Percentiles rank a stretch among this genome's conserved stretches.
Evolutionary conservation across 1,139 yeast species (phyloP).

Genomic region (Magnusiomyces ingens): DNA sequence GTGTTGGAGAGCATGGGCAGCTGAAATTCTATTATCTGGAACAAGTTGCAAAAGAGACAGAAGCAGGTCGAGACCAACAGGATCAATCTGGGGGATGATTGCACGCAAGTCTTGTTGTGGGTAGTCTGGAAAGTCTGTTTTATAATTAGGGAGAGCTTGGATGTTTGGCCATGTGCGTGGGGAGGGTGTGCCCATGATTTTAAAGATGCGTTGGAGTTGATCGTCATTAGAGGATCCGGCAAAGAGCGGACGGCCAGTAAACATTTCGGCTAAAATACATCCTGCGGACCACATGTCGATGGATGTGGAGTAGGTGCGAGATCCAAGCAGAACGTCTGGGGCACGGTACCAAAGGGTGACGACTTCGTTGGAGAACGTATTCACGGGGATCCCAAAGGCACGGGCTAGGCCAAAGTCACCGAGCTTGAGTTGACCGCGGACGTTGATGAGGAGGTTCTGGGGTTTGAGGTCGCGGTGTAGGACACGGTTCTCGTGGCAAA

Average conservation of each 20-base stretch:
- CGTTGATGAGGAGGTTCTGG: conserved; percentile 80
- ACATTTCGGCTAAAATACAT: conserved; percentile 96
- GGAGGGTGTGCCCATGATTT: conserved; percentile 93
- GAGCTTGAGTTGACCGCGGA: conserved; percentile 82
- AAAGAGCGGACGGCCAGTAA: conserved; percentile 93
- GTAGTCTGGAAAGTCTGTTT: conserved; percentile 68
- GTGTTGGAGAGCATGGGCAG: conserved; percentile 87
- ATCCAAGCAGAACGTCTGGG: conserved; percentile 92
- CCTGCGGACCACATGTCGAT: conserved; percentile 99
- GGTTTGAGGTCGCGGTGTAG: conserved; percentile 95
- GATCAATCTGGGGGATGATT: conserved; percentile 70
- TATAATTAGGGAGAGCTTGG: conserved; percentile 76
- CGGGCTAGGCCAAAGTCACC: conserved; percentile 98
- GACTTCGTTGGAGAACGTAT: conserved; percentile 94
- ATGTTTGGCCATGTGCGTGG: conserved; percentile 97
- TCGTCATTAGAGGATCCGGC: conserved; percentile 97
- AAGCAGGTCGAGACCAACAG: conserved; percentile 71
- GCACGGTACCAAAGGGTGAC: conserved; percentile 98
- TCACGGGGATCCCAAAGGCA: conserved; percentile 97
- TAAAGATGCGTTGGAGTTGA: conserved; percentile 80
- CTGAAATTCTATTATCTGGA: conserved; percentile 86
- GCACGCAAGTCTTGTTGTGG: conserved; percentile 79
- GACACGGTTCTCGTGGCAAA: conserved; percentile 92
- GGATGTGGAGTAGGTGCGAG: conserved; percentile 89
- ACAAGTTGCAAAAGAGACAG: conserved; percentile 77